Base-by-base conservation (phyloP, 192 early-diverging fungal genomes). In the Lobosporangium transversale region DNA sequence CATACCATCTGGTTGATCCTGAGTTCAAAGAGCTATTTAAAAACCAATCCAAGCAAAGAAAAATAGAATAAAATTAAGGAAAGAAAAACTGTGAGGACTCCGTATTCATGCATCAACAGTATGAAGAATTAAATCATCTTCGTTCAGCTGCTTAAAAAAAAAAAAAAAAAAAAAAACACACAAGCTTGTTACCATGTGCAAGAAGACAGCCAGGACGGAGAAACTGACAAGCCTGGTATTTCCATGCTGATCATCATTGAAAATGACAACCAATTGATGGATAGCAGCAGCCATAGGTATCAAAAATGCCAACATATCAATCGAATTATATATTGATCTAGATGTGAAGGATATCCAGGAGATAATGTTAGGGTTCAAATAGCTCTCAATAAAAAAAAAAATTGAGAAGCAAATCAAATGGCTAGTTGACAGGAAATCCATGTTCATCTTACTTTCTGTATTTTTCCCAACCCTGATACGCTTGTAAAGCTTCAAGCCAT, bases 401-500 rank as follows among this genome's bases (percentile, higher is more conserved):
- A n/a, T n/a, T n/a, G n/a, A n/a, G n/a, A n/a, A n/a, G n/a, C n/a
- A n/a, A n/a, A n/a, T n/a, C n/a, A n/a, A n/a, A n/a, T n/a, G 37
- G 37, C 14, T 10, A 40, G 37, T 14, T 7, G 8, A 40, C 37
- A 7, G 14, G 7, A 10, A 7, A 7, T 40, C 37, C 37, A 10
- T 40, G 8, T 7, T 14, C 14, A 7, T 40, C 14, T 40, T 40
- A 40, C 37, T 14, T 40, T 14, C 8, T 40, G 37, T 40, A 40
- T 14, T 40, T 40, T 7, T 7, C 37, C 37, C 7, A 40, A 10
- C 14, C 37, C 37, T 7, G 37, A 40, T 10, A 40, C 8, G 37
- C 37, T 40, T 40, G 37, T 7, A 40, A 10, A 4, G 65, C 1
- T 17, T 74, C 70, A 42, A 74, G 70, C 62, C 61, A 74, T 2